These are phyloP conservation scores for Teratosphaeria nubilosa DNA, from an alignment of 2,329 filamentous ascomycete genomes.

Conservation along the genomic window DNA sequence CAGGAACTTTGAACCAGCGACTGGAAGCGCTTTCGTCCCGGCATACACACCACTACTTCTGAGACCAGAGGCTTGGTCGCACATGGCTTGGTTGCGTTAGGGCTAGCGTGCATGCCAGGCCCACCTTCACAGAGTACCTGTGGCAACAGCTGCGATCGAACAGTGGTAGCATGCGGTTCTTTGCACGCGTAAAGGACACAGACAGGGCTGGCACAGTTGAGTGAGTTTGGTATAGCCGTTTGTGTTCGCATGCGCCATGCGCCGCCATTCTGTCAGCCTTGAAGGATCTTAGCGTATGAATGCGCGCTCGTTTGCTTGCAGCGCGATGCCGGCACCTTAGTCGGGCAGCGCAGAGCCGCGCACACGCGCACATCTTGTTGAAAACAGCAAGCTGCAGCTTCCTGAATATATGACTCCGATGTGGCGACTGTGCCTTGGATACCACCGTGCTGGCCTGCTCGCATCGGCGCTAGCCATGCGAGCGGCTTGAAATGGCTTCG, in stretches of 20 bases:
- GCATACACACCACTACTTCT: constrained; percentile 3
- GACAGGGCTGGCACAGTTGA: background rate
- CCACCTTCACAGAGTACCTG: constrained; percentile 2
- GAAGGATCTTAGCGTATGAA: background rate
- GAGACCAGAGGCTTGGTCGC: constrained; percentile 19
- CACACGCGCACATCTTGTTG: background rate
- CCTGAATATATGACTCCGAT: background rate
- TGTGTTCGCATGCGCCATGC: background rate
- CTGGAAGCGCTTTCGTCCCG: constrained; percentile 10
- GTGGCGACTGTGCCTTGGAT: background rate
- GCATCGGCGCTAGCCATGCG: background rate
- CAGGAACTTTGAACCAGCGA: constrained; percentile 8
- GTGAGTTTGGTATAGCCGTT: background rate
- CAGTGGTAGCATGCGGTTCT: constrained; percentile 7
- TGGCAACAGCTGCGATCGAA: background rate
- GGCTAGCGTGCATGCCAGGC: constrained; percentile 17
- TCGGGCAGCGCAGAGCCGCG: background rate
- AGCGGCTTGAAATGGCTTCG: background rate
- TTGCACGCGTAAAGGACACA: background rate
- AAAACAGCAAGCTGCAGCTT: background rate
- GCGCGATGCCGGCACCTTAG: background rate
- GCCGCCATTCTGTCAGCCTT: background rate
- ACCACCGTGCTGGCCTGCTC: background rate
- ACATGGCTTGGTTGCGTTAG: constrained; percentile 15
- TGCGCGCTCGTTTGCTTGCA: background rate